A percentile compares a stretch with the other conserved stretches of the same genome.
These are phyloP conservation scores for Globisporangium heterothallicum DNA, from an alignment of 352 stramenopile species.

Conservation along the genomic window DNA sequence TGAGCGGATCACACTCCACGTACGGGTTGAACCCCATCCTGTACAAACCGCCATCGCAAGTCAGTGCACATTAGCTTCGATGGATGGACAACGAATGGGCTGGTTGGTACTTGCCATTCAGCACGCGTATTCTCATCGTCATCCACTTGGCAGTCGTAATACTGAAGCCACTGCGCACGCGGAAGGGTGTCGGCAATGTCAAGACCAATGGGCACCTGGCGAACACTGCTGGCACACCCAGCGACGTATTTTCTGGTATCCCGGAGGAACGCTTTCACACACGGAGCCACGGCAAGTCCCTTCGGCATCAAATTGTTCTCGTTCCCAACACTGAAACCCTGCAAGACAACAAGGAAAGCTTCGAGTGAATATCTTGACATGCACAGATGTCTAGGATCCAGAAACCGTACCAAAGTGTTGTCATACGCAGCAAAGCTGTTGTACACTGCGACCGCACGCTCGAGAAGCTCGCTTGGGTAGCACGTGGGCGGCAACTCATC, in stretches of 20 bases:
- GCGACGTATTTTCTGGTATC: constrained; percentile 48
- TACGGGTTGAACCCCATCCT: constrained; percentile 43
- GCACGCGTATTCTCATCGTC: constrained; percentile 43
- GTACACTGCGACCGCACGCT: constrained; percentile 53
- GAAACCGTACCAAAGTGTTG: constrained; percentile 32
- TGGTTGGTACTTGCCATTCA: constrained; percentile 32
- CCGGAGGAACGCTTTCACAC: constrained; percentile 65
- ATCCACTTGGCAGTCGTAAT: constrained; percentile 61
- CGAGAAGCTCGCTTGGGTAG: constrained; percentile 46
- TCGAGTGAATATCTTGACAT: not conserved
- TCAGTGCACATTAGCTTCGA: not conserved
- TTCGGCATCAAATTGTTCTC: constrained; percentile 54
- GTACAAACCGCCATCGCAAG: not conserved
- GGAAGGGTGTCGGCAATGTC: constrained; percentile 68
- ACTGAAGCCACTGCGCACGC: constrained; percentile 54
- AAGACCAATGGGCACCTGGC: constrained; percentile 63
- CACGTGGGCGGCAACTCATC: constrained; percentile 38
- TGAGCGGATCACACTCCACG: constrained; percentile 54
- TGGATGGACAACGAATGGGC: not conserved
- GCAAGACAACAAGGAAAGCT: not conserved
- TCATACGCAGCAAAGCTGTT: constrained; percentile 70
- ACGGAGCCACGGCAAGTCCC: constrained; percentile 44
- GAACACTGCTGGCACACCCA: constrained; percentile 31
- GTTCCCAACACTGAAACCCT: constrained; percentile 60
- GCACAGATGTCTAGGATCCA: not conserved